Evolutionary conservation across 352 stramenopile genomes (phyloP).

Genomic region (Phytophthora citricola): DNA sequence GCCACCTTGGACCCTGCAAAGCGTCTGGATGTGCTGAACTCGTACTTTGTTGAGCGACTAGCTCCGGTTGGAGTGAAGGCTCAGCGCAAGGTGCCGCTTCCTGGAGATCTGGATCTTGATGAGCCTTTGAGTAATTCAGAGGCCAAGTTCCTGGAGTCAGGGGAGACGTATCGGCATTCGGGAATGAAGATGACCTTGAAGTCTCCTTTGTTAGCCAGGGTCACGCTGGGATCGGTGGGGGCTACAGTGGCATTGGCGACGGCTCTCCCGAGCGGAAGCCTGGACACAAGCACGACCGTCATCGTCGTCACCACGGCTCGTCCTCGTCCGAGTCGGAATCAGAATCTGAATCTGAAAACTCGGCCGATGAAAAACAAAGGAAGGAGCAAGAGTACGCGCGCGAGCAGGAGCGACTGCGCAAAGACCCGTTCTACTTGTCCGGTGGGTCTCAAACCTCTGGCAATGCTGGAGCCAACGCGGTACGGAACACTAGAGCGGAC

Average conservation of each 20-base stretch:
- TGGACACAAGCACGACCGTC: constrained; percentile 43
- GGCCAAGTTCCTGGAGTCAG: constrained; percentile 77
- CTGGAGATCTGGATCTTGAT: constrained; percentile 81
- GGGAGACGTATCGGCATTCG: constrained; percentile 68
- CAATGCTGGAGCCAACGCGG: constrained; percentile 49
- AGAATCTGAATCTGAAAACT: constrained; percentile 40
- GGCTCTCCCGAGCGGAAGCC: constrained; percentile 57
- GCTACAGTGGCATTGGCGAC: constrained; percentile 46
- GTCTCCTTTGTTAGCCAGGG: constrained; percentile 80
- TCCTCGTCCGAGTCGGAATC: constrained; percentile 47
- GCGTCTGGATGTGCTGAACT: constrained; percentile 66
- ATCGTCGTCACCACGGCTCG: constrained; percentile 19
- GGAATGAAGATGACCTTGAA: constrained; percentile 79
- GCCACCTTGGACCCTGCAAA: constrained; percentile 51
- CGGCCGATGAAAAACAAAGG: constrained; percentile 51
- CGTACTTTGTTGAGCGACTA: constrained; percentile 86
- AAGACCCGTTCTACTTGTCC: constrained; percentile 86
- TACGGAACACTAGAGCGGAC: constrained; percentile 7
- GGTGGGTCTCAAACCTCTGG: constrained; percentile 24
- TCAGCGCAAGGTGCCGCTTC: constrained; percentile 91
- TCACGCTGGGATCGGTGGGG: constrained; percentile 37
- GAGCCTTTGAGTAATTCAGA: constrained; percentile 60
- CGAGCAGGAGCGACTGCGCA: constrained; percentile 75
- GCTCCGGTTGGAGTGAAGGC: constrained; percentile 91
- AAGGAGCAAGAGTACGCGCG: constrained; percentile 47